phyloP scores from a whole-genome alignment of 768 basidiomycete genomes.

The Lentinula detonsa region DNA sequence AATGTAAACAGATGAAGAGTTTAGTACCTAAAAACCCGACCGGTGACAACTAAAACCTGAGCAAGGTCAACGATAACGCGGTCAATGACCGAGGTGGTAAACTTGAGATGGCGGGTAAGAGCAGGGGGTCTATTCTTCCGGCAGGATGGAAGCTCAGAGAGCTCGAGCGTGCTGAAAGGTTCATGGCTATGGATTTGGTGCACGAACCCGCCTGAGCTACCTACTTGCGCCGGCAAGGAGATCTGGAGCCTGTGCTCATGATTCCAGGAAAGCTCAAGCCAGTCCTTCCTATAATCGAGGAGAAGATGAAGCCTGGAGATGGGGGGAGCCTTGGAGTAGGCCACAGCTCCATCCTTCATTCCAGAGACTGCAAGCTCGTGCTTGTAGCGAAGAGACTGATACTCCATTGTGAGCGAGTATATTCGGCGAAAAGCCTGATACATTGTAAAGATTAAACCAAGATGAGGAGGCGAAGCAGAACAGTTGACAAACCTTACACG shows the following conservation, averaged over 20 bases:
- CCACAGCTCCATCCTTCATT: conserved; percentile 44
- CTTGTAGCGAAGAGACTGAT: conserved; percentile 42
- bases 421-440: conserved; percentile 41
- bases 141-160: conserved; percentile 44
- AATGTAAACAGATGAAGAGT: conserved; percentile 1
- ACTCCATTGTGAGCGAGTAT: conserved; percentile 37
- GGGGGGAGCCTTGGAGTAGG: conserved; percentile 30
- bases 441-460: background rate
- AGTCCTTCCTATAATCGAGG: conserved; percentile 38
- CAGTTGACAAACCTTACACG: conserved; percentile 30
- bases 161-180: conserved; percentile 33
- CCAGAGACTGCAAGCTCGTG: conserved; percentile 43
- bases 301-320: conserved; percentile 40
- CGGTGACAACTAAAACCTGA: conserved; percentile 39
- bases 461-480: background rate
- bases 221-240: conserved; percentile 29
- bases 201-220: conserved; percentile 40
- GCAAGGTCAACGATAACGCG: conserved; percentile 38
- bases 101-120: conserved; percentile 39
- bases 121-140: conserved; percentile 36
- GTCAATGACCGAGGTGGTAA: conserved; percentile 36
- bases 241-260: conserved; percentile 39
- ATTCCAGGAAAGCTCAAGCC: conserved; percentile 42
- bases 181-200: conserved; percentile 35
- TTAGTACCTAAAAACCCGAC: conserved; percentile 32